Percentiles rank a stretch among this genome's conserved stretches.
phyloP scores from a whole-genome alignment of 2,329 filamentous ascomycete species.

The Fusarium beomiforme region DNA sequence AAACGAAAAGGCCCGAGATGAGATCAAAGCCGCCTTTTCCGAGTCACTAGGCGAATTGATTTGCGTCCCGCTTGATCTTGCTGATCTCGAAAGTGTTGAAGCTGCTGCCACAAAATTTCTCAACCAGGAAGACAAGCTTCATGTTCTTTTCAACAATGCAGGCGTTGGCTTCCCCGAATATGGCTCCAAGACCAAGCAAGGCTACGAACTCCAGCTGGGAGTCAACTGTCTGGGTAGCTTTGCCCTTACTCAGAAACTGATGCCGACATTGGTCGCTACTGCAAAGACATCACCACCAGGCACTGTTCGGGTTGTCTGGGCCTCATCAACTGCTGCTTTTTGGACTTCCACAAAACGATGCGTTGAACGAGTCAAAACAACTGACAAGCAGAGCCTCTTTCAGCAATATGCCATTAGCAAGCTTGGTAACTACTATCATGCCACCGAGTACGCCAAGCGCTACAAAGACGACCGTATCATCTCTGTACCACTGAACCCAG shows the following conservation, averaged over 20 bases:
- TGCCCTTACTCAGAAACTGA: slow-evolving; percentile 51
- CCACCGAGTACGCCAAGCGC: slow-evolving; percentile 44
- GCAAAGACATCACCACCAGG: slow-evolving; percentile 43
- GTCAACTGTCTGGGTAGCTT: slow-evolving; percentile 55
- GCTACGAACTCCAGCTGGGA: slow-evolving; percentile 55
- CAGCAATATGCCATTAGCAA: slow-evolving; percentile 46
- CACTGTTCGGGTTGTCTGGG: slow-evolving; percentile 48
- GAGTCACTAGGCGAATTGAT: slow-evolving; percentile 50
- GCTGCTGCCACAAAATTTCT: slow-evolving; percentile 39
- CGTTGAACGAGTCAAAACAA: slow-evolving; percentile 38
- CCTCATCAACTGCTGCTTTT: slow-evolving; percentile 40
- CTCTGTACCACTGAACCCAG: slow-evolving; percentile 51
- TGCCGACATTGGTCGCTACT: slow-evolving; percentile 47
- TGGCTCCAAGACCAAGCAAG: slow-evolving; percentile 51
- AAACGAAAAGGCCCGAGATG: slow-evolving; percentile 53
- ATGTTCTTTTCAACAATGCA: slow-evolving; percentile 56
- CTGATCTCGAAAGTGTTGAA: slow-evolving; percentile 47
- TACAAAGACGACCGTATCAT: slow-evolving; percentile 45
- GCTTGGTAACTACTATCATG: slow-evolving; percentile 46
- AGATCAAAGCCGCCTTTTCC: slow-evolving; percentile 50
- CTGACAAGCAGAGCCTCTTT: slow-evolving; percentile 3
- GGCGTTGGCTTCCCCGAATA: slow-evolving; percentile 52
- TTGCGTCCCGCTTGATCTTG: slow-evolving; percentile 56
- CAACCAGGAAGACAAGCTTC: slow-evolving; percentile 41
- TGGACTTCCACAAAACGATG: slow-evolving; percentile 18